Conservation (phyloP, 495 filamentous ascomycete genomes). For the Penicillium steckii region DNA sequence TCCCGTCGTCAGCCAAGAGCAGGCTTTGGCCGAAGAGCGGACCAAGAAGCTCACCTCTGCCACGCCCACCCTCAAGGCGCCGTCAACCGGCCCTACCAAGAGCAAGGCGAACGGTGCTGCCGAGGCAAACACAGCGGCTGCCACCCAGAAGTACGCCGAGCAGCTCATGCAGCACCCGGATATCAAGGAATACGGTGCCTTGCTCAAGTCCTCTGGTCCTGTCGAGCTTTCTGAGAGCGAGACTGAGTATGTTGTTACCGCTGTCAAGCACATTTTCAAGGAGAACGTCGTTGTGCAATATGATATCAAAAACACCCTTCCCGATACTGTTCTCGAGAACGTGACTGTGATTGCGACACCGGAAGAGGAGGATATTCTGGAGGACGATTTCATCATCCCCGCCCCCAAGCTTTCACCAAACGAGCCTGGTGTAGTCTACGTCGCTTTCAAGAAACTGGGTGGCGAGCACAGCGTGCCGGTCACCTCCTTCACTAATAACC, state of each 20-base stretch:
- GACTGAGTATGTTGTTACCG: slow-evolving; percentile 93
- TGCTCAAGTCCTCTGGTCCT: slow-evolving; percentile 83
- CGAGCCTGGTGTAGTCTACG: slow-evolving; percentile 89
- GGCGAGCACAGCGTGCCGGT: slow-evolving; percentile 69
- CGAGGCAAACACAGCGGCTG: slow-evolving; percentile 73
- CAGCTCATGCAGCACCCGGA: slow-evolving; percentile 88
- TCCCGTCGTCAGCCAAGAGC: slow-evolving; percentile 92
- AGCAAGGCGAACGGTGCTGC: slow-evolving; percentile 61
- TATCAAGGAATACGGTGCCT: slow-evolving; percentile 78
- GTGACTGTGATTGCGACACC: slow-evolving; percentile 87
- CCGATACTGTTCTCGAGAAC: slow-evolving; percentile 84
- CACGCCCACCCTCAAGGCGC: slow-evolving; percentile 92
- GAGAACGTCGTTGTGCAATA: slow-evolving; percentile 96
- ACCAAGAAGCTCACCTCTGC: slow-evolving; percentile 93
- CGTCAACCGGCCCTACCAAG: slow-evolving; percentile 80
- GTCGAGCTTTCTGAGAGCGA: slow-evolving; percentile 95
- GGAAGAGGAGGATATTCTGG: slow-evolving; percentile 70
- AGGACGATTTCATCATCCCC: slow-evolving; percentile 93
- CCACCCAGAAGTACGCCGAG: slow-evolving; percentile 82
- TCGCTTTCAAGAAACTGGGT: slow-evolving; percentile 81
- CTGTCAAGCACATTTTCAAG: slow-evolving; percentile 96
- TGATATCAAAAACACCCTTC: slow-evolving; percentile 96
- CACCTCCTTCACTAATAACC: slow-evolving; percentile 81
- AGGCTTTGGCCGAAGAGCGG: slow-evolving; percentile 94
- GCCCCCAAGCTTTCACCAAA: slow-evolving; percentile 76